Percentiles rank a stretch among this genome's conserved stretches.
Evolutionary conservation across 179 eudicot genomes (phyloP).

Genomic region (Carnegiea gigantea): DNA sequence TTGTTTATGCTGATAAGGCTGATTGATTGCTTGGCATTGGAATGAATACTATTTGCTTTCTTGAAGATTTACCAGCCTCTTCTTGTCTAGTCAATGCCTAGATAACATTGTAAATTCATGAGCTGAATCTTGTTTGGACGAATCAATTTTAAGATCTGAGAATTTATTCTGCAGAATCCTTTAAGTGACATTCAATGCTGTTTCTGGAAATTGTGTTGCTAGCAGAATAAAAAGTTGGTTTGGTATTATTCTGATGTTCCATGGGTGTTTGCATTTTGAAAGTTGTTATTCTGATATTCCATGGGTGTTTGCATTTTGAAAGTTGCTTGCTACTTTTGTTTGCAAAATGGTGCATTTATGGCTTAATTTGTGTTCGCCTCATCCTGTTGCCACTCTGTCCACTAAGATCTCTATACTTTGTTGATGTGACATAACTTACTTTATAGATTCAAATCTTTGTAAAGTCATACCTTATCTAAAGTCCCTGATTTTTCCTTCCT

Average conservation of each 20-base stretch:
- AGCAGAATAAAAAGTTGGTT: too few species aligned
- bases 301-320: background rate
- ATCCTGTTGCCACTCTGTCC: background rate
- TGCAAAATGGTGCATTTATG: background rate
- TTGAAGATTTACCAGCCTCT: background rate
- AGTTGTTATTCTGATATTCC: too few species aligned
- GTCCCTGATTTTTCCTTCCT: conserved; percentile 9
- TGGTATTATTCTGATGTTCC: background rate
- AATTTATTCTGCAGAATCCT: background rate
- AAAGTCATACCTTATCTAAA: background rate
- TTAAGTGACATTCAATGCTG: background rate
- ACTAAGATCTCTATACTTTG: background rate
- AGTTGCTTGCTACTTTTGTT: background rate
- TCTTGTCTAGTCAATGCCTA: background rate
- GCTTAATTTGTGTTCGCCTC: background rate
- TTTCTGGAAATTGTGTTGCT: too few species aligned
- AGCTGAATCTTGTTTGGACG: background rate
- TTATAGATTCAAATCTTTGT: background rate
- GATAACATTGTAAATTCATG: background rate
- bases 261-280: background rate
- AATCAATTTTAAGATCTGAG: background rate
- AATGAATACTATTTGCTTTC: background rate
- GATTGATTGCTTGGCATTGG: background rate
- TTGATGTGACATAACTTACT: background rate
- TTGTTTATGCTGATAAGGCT: background rate